Percentiles rank a stretch among this genome's conserved stretches.
Conservation (phyloP, 805 yeast species). For the Metschnikowia rubicola region DNA sequence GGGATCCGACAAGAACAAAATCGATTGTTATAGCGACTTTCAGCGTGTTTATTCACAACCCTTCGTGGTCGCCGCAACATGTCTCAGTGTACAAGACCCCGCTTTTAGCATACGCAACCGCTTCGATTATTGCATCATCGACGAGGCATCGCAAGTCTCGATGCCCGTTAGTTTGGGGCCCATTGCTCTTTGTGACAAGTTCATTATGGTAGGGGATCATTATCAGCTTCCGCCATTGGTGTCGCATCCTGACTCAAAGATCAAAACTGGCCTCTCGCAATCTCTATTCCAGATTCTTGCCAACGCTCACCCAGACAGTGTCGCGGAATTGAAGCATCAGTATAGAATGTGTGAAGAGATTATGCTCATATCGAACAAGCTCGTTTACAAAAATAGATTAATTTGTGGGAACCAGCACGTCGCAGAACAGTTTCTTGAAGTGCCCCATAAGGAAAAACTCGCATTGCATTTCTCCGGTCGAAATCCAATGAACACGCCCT, state of each 20-base stretch:
- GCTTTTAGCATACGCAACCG: conserved; percentile 48
- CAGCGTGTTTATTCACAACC: conserved; percentile 48
- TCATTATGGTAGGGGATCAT: conserved; percentile 95
- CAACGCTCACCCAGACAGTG: conserved; percentile 67
- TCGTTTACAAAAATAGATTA: conserved; percentile 72
- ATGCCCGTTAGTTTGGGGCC: conserved; percentile 93
- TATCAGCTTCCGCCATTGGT: conserved; percentile 90
- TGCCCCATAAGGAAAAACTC: conserved; percentile 42
- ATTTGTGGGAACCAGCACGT: conserved; percentile 71
- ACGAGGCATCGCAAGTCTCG: conserved; percentile 95
- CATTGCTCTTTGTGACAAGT: conserved; percentile 67
- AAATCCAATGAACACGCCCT: conserved; percentile 21
- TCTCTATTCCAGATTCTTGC: conserved; percentile 77
- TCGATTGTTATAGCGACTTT: conserved; percentile 45
- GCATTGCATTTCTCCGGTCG: conserved; percentile 6
- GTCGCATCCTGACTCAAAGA: conserved; percentile 52
- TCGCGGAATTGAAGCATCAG: conserved; percentile 76
- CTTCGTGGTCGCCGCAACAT: conserved; percentile 83
- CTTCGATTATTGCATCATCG: conserved; percentile 92
- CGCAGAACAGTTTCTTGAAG: conserved; percentile 50
- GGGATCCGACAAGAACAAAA: conserved; percentile 25
- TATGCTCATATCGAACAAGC: conserved; percentile 73
- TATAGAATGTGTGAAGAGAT: conserved; percentile 92
- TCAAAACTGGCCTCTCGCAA: conserved; percentile 61
- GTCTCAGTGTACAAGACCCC: conserved; percentile 69